Base-by-base conservation (phyloP, 768 basidiomycete species). In the Jaapia argillacea region DNA sequence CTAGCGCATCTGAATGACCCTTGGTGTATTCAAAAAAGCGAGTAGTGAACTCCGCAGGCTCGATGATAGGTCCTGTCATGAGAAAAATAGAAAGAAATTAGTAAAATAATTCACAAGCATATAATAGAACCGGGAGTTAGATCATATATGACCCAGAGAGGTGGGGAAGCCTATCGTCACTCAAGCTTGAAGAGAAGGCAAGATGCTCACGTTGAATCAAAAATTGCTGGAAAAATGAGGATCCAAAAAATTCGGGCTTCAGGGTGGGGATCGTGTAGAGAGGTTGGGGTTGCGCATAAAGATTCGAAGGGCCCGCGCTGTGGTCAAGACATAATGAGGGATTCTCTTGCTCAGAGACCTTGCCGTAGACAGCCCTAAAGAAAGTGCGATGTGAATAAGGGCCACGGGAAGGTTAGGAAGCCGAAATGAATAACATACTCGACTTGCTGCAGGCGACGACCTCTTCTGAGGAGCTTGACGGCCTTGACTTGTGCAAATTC, bases 401-500 rank as follows among this genome's bases (percentile, higher is more conserved):
- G 28, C 28, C 16, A 16, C 28, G 28, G 28, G 28, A 10, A 16
- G 28, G n/a, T n/a, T n/a, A n/a, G n/a, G n/a, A n/a, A n/a, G n/a
- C n/a, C n/a, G n/a, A n/a, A 26, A 20, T 18, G 43, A 24, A 33
- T 33, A 33, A 71, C 85, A 46, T 52, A 86, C 86, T 89, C 84
- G 58, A 84, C 87, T 66, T 87, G 83, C 54, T 87, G 88, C 10
- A 88, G 68, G 24, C 85, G 77, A 36, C 85, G 73, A 20, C 86
- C 86, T 41, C 83, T 79, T 48, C 84, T 65, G 16, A 92, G 72
- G 24, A 90, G 65, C 62, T 92, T 94, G 47, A 88, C 87, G 2
- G 88, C 85, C 57, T 92, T 92, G 36, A 91, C 79, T 52, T 91
- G 83, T 18, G 87, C 87, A 54, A 88, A 92, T 57, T 92, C 91